These are phyloP conservation scores for Trypanosoma platydactyli DNA, from an alignment of 208 protist genomes.

Conservation along the genomic window DNA sequence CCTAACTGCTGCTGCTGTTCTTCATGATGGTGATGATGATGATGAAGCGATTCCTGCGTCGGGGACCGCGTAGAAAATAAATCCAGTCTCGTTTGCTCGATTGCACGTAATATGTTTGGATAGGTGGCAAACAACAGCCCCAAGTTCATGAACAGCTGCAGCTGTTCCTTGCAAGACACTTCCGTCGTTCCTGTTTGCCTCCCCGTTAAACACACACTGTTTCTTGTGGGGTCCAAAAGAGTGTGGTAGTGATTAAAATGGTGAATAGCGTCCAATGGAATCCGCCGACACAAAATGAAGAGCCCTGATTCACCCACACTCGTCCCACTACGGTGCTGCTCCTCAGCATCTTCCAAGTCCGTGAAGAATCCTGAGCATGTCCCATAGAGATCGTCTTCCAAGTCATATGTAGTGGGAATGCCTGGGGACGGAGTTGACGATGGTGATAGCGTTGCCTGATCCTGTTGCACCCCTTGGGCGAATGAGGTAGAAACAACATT, in stretches of 20 bases:
- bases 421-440: neutral
- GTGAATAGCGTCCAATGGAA: conserved; percentile 71
- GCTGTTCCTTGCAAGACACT: conserved; percentile 1
- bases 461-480: neutral
- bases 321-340: conserved; percentile 13
- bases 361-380: neutral
- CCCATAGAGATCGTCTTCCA: conserved; percentile 19
- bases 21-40: conserved; percentile 2
- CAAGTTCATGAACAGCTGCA: conserved; percentile 35
- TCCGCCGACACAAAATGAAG: conserved; percentile 33
- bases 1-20: conserved; percentile 4
- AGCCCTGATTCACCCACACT: conserved; percentile 6
- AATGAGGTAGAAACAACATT: neutral
- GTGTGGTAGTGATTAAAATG: conserved; percentile 68
- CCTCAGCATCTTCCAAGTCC: neutral
- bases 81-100: conserved; percentile 27
- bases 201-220: conserved; percentile 17
- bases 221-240: conserved; percentile 38
- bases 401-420: neutral
- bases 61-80: conserved; percentile 1
- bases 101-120: conserved; percentile 30
- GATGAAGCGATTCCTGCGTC: neutral
- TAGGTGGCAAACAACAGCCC: conserved; percentile 34
- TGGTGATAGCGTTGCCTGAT: neutral
- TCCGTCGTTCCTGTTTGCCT: neutral